Evolutionary conservation across 164 flowering plant genomes (phyloP), one percentile per base, ranked within the genome.

Genomic region (Sedum album): DNA sequence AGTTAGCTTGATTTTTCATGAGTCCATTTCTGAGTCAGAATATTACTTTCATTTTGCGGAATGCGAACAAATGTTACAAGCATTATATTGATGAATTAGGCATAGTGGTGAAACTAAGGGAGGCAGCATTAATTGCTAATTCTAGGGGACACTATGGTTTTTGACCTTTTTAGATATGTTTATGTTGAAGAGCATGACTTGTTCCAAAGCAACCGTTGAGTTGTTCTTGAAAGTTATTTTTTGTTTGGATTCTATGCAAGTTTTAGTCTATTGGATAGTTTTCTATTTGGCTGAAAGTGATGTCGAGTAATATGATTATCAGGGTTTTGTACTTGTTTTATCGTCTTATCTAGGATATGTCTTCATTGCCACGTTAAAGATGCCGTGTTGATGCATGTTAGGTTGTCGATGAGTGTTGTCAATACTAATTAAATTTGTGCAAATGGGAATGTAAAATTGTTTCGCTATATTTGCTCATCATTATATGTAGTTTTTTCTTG

Each of bases 301-400:
- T 13, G 5, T 26, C 5, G 18, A 28, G 30, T 15, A 57, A 26
- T 57, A 57, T 26, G 62, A 57, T 57, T 26, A 57, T 57, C 31
- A 13, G 62, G 62, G 30, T 57, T 57, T 35, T 7, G 1, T 1
- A 18, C 10, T 14, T 57, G 7, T 15, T 57, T 26, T 28, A 26
- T 2, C 14, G 23, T 9, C 18, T 57, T 10, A 1, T 49, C 10
- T 49, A 23, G 23, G 55, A 5, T 2, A 55, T 57, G 7, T 28
- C 62, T 57, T 28, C 0, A 28, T 13, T 28, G 20, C 33, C 62
- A 57, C 33, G 62, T 26, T 57, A 57, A 31, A 30, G 62, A 11
- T 57, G 62, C 62, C 62, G 62, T 57, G 62, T 57, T 55, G 57
- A 51, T 51, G 26, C 26, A 51, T 51, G 26, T 23, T 44, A 4